Conservation (phyloP, 768 basidiomycete genomes). For the Mycena floridula region DNA sequence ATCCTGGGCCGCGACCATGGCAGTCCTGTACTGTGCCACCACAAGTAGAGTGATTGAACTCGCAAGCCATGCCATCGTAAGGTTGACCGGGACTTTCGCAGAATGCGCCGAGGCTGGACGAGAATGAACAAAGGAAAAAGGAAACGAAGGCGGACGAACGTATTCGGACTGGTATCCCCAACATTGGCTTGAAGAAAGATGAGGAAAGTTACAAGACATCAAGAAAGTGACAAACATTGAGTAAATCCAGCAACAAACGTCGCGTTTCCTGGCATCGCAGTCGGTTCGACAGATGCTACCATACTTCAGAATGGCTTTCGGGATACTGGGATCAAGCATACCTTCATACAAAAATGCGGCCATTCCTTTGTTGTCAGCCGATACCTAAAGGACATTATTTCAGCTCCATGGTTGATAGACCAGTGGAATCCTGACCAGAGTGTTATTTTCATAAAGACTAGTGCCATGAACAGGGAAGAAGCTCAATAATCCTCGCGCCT, state of each 20-base stretch:
- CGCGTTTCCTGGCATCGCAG: constrained; percentile 58
- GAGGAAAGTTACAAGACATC: constrained; percentile 6
- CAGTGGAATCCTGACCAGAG: background rate
- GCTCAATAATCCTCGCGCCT: constrained; percentile 59
- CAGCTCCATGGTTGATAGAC: background rate
- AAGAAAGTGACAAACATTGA: constrained; percentile 45
- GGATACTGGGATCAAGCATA: constrained; percentile 25
- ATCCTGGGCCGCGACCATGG: constrained; percentile 74
- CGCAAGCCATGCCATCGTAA: constrained; percentile 62
- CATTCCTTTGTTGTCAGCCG: constrained; percentile 83
- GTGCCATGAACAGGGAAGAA: constrained; percentile 81
- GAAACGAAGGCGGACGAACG: constrained; percentile 30
- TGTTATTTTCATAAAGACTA: constrained; percentile 64
- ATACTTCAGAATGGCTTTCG: too few relatives aligned
- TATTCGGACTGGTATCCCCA: constrained; percentile 76
- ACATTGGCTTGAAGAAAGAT: constrained; percentile 53
- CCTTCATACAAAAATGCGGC: constrained; percentile 76
- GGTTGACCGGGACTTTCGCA: constrained; percentile 71
- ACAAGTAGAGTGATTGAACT: constrained; percentile 70
- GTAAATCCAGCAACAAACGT: constrained; percentile 72
- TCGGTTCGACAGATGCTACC: constrained; percentile 60
- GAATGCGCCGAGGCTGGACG: constrained; percentile 55
- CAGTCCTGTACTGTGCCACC: constrained; percentile 63
- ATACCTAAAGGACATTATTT: constrained; percentile 80
- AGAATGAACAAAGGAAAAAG: constrained; percentile 4